Evolutionary conservation across 2,329 filamentous ascomycete genomes (phyloP), one percentile per base, ranked within the genome.

Genomic region (Teratosphaeriaceae sp.): DNA sequence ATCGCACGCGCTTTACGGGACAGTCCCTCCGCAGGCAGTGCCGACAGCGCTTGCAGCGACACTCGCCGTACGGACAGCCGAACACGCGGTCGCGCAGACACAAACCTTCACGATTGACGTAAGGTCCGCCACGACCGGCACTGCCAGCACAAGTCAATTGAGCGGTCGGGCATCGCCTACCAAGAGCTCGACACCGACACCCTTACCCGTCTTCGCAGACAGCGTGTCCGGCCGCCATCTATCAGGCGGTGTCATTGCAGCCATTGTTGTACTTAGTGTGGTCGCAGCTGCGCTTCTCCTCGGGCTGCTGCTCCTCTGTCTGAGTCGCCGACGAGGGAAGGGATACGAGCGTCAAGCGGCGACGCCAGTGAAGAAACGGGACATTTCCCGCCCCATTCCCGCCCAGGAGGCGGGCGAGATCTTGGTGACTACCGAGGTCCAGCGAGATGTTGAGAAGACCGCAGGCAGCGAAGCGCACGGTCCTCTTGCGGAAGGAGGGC

Each of bases 1-100:
- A 8, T 69, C 64, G 20, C 62, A 68, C 33, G 65, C 63, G 2
- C 62, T 79, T 2, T 58, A 59, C n/a, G 76, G 75, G 12, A 66
- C 63, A n/a, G 65, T 76, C 8, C 74, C 75, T 0, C 50, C 57
- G 1, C 59, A 65, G 38, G 44, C 66, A 5, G 49, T 61, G 5
- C 58, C 70, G 2, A 56, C 64, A 26, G 61, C 62, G 7, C 59
- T 72, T 16, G 56, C 62, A 15, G 65, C 70, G 18, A 69, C 63
- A 11, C 46, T 78, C 26, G 70, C 61, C 8, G 71, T 69, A 15
- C 65, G 53, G 18, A 63, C 52, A 38, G 54, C 44, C 8, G 40
- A 23, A 6, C 31, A 21, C 13, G 65, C 43, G 16, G 27, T 43
- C 9, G 65, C 35, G 13, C 50, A 74, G 40, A 65, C 64, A 7